Evolutionary conservation across 352 stramenopile species (phyloP), one percentile per base, ranked within the genome.

Genomic region (Blastocystis sp.): DNA sequence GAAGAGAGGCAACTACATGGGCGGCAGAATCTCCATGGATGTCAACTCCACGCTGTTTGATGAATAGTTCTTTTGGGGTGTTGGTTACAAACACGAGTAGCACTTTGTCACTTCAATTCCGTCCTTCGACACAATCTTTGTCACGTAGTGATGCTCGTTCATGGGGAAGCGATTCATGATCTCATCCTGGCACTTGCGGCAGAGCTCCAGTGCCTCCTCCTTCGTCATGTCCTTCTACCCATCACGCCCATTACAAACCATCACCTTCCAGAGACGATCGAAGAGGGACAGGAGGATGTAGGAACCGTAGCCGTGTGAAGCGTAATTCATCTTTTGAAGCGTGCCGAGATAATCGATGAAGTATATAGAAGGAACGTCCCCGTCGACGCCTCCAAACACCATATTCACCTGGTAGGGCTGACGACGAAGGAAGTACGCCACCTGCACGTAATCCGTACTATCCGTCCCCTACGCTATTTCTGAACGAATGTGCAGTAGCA

Each of bases 1-100:
- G 91, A 99, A 99, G 93, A 93, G 97, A 76, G 94, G 95, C 64
- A 96, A 92, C 79, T 98, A 98, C 92, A 94, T 95, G 91, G 96
- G 95, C 66, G 95, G 95, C 60, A 90, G 92, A 62, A 98, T 98
- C 89, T 94, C 93, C 69, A 94, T 97, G 92, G 93, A 90, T 3
- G 96, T 94, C 79, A 96, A 97, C 90, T 97, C 93, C 90, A 95
- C 94, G 92, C 97, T 97, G 92, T 97, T 97, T 89, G 93, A 95
- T 70, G 74, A 84, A 45, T 74, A 74, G 42, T 74, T 7, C 48
- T 57, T 57, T 57, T 57, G 48, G 6, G 48, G 48, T 57, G 6
- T 57, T 57, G 6, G 48, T 57, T 57, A 87, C 48, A 76, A 87
- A 87, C 59, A 76, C 0, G 7, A 28, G 17, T 24, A 87, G 60